Conservation (phyloP, 2,329 filamentous ascomycete genomes). For the Chaetomium strumarium region DNA sequence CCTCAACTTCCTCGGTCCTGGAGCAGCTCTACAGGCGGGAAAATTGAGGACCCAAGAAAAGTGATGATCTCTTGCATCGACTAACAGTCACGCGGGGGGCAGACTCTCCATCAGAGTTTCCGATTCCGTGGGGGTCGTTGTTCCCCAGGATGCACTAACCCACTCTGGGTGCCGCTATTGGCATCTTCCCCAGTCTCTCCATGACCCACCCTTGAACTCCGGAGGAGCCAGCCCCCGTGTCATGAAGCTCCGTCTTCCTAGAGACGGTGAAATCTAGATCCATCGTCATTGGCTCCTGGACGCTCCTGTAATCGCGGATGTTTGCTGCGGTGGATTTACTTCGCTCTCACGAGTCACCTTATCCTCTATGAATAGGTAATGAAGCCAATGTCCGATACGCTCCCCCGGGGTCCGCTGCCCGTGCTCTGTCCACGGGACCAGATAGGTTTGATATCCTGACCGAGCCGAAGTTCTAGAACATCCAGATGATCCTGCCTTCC, state of each 20-base stretch:
- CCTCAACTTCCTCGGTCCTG: too few relatives aligned
- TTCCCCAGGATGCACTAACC: constrained; percentile 9
- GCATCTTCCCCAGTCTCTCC: background rate
- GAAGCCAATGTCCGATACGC: too few relatives aligned
- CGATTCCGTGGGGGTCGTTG: background rate
- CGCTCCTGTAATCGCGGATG: background rate
- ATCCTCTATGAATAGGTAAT: too few relatives aligned
- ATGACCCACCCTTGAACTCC: background rate
- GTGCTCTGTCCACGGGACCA: constrained; percentile 1
- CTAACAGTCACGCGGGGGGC: constrained; percentile 9
- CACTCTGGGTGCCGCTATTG: constrained; percentile 4
- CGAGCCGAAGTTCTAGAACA: too few relatives aligned
- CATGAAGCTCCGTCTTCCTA: background rate
- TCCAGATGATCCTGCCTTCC: background rate
- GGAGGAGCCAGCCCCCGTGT: too few relatives aligned
- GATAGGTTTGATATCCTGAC: background rate
- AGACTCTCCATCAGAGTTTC: background rate
- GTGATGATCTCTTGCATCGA: constrained; percentile 7
- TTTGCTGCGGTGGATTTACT: too few relatives aligned
- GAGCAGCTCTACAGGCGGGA: too few relatives aligned
- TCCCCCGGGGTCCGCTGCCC: too few relatives aligned
- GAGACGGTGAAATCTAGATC: background rate
- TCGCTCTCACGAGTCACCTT: too few relatives aligned
- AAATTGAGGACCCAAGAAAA: background rate
- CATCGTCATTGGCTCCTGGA: background rate